Percentiles rank a stretch among this genome's conserved stretches.
Conservation (phyloP, 192 early-diverging fungal genomes). For the Backusella mclennaniae region DNA sequence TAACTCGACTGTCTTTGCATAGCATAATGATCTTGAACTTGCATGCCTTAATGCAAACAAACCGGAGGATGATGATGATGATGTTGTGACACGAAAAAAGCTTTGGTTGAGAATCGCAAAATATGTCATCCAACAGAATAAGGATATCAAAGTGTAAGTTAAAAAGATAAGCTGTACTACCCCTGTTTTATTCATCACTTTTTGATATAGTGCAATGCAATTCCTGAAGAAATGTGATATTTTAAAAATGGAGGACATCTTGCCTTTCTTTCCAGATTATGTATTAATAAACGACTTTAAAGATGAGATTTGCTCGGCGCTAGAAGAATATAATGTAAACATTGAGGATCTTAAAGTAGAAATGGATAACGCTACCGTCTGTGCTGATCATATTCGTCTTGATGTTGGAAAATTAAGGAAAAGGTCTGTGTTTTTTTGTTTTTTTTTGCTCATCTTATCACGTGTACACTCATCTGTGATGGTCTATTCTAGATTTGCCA, state of each 20-base stretch:
- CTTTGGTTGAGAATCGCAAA: slow-evolving; percentile 94
- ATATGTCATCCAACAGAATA: slow-evolving; percentile 81
- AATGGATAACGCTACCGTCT: slow-evolving; percentile 93
- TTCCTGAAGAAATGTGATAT: slow-evolving; percentile 78
- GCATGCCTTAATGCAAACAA: slow-evolving; percentile 92
- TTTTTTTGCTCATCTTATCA: background rate
- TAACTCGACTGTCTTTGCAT: background rate
- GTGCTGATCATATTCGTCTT: slow-evolving; percentile 86
- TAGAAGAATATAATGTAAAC: slow-evolving; percentile 89
- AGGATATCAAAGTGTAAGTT: slow-evolving; percentile 76
- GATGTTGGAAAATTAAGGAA: slow-evolving; percentile 86
- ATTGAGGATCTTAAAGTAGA: slow-evolving; percentile 84
- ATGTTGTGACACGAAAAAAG: slow-evolving; percentile 69
- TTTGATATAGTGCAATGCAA: slow-evolving; percentile 70
- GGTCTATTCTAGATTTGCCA: slow-evolving; percentile 47
- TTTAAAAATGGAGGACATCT: slow-evolving; percentile 91
- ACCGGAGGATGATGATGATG: slow-evolving; percentile 77
- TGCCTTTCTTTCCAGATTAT: slow-evolving; percentile 98
- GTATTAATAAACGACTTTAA: slow-evolving; percentile 95
- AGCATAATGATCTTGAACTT: slow-evolving; percentile 82
- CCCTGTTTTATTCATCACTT: background rate
- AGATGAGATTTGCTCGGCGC: slow-evolving; percentile 87
- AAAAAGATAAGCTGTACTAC: background rate
- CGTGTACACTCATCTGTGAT: background rate
- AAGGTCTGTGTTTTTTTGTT: slow-evolving; percentile 39